Evolutionary conservation across 2,329 filamentous ascomycete genomes (phyloP).

Genomic region (Rasamsonia emersonii): DNA sequence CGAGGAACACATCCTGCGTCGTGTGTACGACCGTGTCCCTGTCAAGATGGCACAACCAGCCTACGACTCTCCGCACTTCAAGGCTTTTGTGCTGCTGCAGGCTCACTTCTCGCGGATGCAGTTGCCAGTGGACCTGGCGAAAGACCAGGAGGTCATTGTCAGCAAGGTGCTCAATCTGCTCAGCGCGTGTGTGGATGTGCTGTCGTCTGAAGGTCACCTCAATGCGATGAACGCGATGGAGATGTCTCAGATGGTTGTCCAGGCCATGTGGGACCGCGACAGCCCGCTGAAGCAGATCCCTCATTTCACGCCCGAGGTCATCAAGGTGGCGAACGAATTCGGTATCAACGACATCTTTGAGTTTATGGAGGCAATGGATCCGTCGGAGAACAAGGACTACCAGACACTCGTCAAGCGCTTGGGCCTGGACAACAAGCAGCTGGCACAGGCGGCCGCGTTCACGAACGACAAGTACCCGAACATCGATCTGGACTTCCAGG

Average conservation of each 20-base stretch:
- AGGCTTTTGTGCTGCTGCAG: constrained; percentile 92
- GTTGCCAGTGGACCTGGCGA: constrained; percentile 86
- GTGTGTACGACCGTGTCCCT: constrained; percentile 88
- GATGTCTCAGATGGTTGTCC: constrained; percentile 97
- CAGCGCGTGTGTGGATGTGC: constrained; percentile 85
- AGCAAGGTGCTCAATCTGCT: constrained; percentile 78
- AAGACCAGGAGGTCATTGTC: constrained; percentile 86
- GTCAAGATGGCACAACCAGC: constrained; percentile 86
- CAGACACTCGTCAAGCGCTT: constrained; percentile 67
- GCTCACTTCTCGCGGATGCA: constrained; percentile 98
- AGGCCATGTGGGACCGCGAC: constrained; percentile 98
- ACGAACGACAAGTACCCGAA: constrained; percentile 96
- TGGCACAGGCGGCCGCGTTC: constrained; percentile 84
- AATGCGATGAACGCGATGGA: constrained; percentile 99
- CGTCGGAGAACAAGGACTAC: constrained; percentile 81
- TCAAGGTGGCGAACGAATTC: constrained; percentile 72
- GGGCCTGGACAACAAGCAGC: constrained; percentile 68
- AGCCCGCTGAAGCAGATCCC: constrained; percentile 96
- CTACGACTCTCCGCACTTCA: constrained; percentile 95
- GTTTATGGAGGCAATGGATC: constrained; percentile 99
- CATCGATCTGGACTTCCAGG: constrained; percentile 79
- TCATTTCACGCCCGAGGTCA: constrained; percentile 75
- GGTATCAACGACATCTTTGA: constrained; percentile 90
- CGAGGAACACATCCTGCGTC: constrained; percentile 76
- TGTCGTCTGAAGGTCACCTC: constrained; percentile 89